Percentiles rank a stretch among this genome's conserved stretches.
These are phyloP conservation scores for Backusella tarrabulga DNA, from an alignment of 192 early-diverging fungal species.

Conservation along the genomic window DNA sequence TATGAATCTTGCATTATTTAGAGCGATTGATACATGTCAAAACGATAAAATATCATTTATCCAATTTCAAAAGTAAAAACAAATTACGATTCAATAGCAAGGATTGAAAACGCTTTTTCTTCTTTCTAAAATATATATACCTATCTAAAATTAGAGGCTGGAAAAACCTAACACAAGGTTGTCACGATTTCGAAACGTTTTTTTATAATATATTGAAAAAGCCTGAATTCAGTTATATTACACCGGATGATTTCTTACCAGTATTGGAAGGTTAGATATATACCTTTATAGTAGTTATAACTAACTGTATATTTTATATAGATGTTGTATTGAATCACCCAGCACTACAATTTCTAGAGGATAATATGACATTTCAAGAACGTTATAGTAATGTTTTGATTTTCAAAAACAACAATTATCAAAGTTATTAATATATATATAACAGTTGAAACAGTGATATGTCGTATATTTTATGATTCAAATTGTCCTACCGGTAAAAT, in stretches of 20 bases:
- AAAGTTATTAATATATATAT: background rate
- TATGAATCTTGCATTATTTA: slow-evolving; percentile 68
- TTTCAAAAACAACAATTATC: background rate
- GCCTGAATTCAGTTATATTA: slow-evolving; percentile 41
- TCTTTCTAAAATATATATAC: slow-evolving; percentile 11
- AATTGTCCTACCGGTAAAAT: slow-evolving; percentile 69
- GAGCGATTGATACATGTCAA: slow-evolving; percentile 28
- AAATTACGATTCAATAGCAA: background rate
- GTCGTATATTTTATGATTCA: slow-evolving; percentile 81
- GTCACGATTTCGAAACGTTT: slow-evolving; percentile 43
- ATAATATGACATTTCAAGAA: slow-evolving; percentile 79
- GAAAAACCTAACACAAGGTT: slow-evolving; percentile 41
- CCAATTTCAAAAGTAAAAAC: slow-evolving; percentile 15
- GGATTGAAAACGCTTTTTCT: background rate
- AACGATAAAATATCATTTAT: background rate
- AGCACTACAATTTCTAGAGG: slow-evolving; percentile 82
- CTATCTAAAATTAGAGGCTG: slow-evolving; percentile 38
- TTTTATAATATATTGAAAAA: slow-evolving; percentile 63
- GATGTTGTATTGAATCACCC: slow-evolving; percentile 84
- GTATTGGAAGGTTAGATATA: slow-evolving; percentile 56
- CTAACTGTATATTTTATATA: background rate
- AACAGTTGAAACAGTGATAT: slow-evolving; percentile 83
- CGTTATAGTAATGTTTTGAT: slow-evolving; percentile 64
- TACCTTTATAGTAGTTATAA: background rate
- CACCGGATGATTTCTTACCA: slow-evolving; percentile 66